phyloP scores from a whole-genome alignment of 2,329 filamentous ascomycete species.

The Colletotrichum chrysophilum region DNA sequence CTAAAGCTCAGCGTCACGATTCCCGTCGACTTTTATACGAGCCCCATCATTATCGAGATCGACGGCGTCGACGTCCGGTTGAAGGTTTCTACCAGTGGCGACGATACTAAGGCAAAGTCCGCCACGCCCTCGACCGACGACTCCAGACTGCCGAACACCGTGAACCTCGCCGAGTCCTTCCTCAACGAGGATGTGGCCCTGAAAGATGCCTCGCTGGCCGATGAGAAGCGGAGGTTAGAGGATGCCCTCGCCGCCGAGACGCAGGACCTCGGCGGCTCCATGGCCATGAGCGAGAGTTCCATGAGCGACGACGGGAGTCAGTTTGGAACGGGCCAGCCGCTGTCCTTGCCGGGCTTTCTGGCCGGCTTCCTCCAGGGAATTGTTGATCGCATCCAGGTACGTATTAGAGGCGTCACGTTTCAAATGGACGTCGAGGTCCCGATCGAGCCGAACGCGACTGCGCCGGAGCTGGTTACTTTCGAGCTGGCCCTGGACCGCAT shows the following conservation, averaged over 20 bases:
- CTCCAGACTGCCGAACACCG: slow-evolving; percentile 65
- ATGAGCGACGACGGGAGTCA: slow-evolving; percentile 63
- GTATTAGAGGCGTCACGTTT: slow-evolving; percentile 68
- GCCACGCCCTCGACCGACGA: slow-evolving; percentile 27
- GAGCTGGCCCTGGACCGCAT: slow-evolving; percentile 70
- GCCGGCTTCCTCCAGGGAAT: slow-evolving; percentile 77
- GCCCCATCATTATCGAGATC: slow-evolving; percentile 81
- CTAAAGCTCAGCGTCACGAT: slow-evolving; percentile 80
- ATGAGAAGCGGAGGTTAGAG: slow-evolving; percentile 70
- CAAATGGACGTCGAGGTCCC: slow-evolving; percentile 68
- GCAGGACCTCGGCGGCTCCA: slow-evolving; percentile 66
- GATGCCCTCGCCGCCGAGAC: slow-evolving; percentile 69
- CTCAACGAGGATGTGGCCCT: slow-evolving; percentile 40
- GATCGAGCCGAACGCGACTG: slow-evolving; percentile 48
- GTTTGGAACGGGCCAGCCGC: slow-evolving; percentile 72
- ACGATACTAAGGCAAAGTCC: slow-evolving; percentile 29
- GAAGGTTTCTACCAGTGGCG: slow-evolving; percentile 48
- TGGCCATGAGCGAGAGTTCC: slow-evolving; percentile 63
- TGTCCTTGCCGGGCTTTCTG: slow-evolving; percentile 74
- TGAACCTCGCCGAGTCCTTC: slow-evolving; percentile 79
- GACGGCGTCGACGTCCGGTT: slow-evolving; percentile 79
- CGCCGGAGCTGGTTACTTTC: slow-evolving; percentile 64
- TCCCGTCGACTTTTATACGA: slow-evolving; percentile 86
- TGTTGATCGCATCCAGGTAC: slow-evolving; percentile 72
- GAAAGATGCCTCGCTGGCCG: slow-evolving; percentile 66